phyloP scores from a whole-genome alignment of 371 early-diverging fungal species.

The Lichtheimia hyalospora region DNA sequence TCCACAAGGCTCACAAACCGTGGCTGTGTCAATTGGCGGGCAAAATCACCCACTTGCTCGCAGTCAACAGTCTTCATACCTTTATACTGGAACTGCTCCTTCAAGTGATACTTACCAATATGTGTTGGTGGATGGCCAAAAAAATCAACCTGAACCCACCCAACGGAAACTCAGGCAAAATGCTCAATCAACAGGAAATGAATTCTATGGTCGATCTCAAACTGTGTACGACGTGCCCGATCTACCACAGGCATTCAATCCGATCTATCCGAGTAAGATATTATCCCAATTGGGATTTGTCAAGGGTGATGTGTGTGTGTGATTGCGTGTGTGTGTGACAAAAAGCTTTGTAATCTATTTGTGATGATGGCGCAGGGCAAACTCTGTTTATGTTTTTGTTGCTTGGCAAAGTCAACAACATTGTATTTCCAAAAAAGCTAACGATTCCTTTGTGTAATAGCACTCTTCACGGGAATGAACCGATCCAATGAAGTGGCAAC shows the following conservation, averaged over 20 bases:
- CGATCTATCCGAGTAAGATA: constrained; percentile 36
- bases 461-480: constrained; percentile 35
- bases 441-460: constrained; percentile 10
- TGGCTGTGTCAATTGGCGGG: constrained; percentile 31
- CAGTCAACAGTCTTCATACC: constrained; percentile 20
- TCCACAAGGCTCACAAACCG: constrained; percentile 25
- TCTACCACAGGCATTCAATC: constrained; percentile 51
- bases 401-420: neutral
- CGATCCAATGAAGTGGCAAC: constrained; percentile 32
- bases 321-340: neutral
- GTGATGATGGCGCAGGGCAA: too few species aligned
- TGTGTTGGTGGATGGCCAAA: constrained; percentile 15
- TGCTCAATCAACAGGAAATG: constrained; percentile 45
- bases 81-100: constrained; percentile 36
- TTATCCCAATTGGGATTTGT: neutral
- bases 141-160: constrained; percentile 21
- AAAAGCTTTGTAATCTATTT: too few species aligned
- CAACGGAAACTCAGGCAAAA: constrained; percentile 31
- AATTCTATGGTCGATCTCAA: constrained; percentile 47
- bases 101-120: constrained; percentile 31
- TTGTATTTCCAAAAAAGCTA: neutral
- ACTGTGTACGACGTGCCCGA: constrained; percentile 40
- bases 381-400: too few species aligned
- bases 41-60: constrained; percentile 20
- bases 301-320: neutral